Base-by-base conservation (phyloP, 305 asterid species). In the Fraxinus paxiana region DNA sequence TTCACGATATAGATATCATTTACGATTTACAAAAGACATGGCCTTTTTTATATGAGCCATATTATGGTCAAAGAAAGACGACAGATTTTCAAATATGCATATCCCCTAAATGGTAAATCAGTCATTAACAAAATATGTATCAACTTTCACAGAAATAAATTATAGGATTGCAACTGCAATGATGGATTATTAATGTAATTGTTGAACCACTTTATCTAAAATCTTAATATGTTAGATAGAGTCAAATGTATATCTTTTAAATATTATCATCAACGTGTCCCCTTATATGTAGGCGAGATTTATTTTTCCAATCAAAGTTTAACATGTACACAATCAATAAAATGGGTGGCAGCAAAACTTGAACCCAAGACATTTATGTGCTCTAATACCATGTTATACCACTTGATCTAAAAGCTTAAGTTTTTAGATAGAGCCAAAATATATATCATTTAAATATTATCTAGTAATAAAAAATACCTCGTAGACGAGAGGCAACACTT, bases 401-500 rank as follows among this genome's bases (percentile, higher is more conserved):
- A 54, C 26, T 54, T 6, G 22, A 51, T 51, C 22, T 51, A 5
- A 51, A 51, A n/a, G 8, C 61, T n/a, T n/a, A 17, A 54, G 2
- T 20, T 54, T 6, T 17, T 54, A 54, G 12, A 54, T 54, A 54
- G 26, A 54, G 26, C 26, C 65, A 54, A 54, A 54, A 48, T 54
- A 18, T 18, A 17, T 6, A 54, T 54, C 26, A 54, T 54, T 54
- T 54, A 17, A 54, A 18, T 54, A 54, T 17, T 17, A 6, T 17
- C 65, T 10, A 6, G 1, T 54, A 18, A 54, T 54, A 54, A 54
- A 54, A 17, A 26, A n/a, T 43, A 94, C 97, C 98, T 91, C 98
- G 90, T 17, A 95, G 88, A 71, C 97, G 94, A 86, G 94, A 92
- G 69, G 97, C 99, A 65, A 93, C 99, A 77, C 99, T 95, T 84